Conservation (phyloP, 305 asterid genomes). For the Petunia hybrid region DNA sequence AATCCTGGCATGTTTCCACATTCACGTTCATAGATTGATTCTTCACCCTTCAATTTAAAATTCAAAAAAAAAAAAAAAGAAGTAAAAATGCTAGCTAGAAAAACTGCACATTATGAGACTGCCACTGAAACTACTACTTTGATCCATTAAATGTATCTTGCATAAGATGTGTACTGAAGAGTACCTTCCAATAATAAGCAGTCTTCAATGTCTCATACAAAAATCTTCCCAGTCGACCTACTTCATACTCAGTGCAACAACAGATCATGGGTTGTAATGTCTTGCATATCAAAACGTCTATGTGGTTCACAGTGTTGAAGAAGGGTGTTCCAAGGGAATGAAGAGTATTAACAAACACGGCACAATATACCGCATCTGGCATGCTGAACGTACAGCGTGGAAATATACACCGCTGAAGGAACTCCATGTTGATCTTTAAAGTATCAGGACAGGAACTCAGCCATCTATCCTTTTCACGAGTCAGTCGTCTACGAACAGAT, state of each 20-base stretch:
- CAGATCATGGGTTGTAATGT: slow-evolving; percentile 99
- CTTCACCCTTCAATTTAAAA: slow-evolving; percentile 62
- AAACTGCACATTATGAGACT: slow-evolving; percentile 27
- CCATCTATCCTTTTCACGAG: slow-evolving; percentile 98
- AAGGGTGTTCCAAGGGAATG: slow-evolving; percentile 99
- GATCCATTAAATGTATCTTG: slow-evolving; percentile 24
- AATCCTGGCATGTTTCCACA: slow-evolving; percentile 99
- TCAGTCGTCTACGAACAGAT: slow-evolving; percentile 88
- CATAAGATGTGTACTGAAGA: not conserved
- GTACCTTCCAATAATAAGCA: slow-evolving; percentile 98
- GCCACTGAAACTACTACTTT: slow-evolving; percentile 17
- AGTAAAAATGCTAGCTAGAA: slow-evolving; percentile 32
- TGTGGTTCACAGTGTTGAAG: slow-evolving; percentile 98
- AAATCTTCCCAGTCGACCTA: slow-evolving; percentile 95
- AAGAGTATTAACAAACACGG: slow-evolving; percentile 90
- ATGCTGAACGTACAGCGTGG: slow-evolving; percentile 99
- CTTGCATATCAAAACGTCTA: slow-evolving; percentile 97
- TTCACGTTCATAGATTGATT: slow-evolving; percentile 93
- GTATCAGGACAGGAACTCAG: slow-evolving; percentile 99
- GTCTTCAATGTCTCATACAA: slow-evolving; percentile 91
- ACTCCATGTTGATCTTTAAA: slow-evolving; percentile 97
- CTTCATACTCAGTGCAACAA: slow-evolving; percentile 99
- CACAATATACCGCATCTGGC: slow-evolving; percentile 99
- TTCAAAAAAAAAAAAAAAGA: slow-evolving; percentile 6
- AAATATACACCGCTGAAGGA: slow-evolving; percentile 97